phyloP scores from a whole-genome alignment of 176 grass and related monocot genomes.

The Alopecurus myosuroides region DNA sequence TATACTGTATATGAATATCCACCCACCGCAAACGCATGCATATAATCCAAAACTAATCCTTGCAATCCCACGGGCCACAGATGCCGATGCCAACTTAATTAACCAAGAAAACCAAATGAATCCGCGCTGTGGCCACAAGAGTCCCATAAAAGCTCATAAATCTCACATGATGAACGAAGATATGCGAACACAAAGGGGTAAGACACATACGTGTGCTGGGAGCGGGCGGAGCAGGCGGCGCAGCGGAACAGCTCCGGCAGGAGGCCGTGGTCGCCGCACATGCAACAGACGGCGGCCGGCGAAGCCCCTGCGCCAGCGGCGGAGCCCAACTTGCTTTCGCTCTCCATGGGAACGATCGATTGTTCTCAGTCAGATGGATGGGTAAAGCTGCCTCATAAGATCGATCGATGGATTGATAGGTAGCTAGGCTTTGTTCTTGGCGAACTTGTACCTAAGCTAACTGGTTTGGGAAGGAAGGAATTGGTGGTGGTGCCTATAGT shows the following conservation, averaged over 20 bases:
- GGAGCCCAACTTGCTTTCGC: conserved; percentile 30
- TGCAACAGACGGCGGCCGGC: conserved; percentile 64
- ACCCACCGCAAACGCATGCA: not conserved
- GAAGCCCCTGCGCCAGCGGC: not conserved
- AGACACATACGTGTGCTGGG: conserved; percentile 77
- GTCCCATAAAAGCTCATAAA: not conserved
- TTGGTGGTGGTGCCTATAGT: not conserved
- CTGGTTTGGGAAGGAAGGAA: not conserved
- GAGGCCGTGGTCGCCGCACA: conserved; percentile 92
- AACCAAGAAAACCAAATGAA: not conserved
- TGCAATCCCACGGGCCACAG: not conserved
- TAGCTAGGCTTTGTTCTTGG: not conserved
- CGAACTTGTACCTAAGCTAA: not conserved
- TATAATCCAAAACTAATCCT: not conserved
- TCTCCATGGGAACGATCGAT: conserved; percentile 40
- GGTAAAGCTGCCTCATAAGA: conserved; percentile 4
- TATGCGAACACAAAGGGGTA: not conserved
- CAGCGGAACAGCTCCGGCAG: conserved; percentile 86
- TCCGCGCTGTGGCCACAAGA: not conserved
- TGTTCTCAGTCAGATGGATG: conserved; percentile 4
- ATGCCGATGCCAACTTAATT: not conserved
- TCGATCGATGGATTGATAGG: not conserved
- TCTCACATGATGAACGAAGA: too few species aligned
- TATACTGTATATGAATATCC: not conserved
- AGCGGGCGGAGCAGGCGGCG: conserved; percentile 64